Conservation (phyloP, 768 basidiomycete genomes). For the Suillus plorans region DNA sequence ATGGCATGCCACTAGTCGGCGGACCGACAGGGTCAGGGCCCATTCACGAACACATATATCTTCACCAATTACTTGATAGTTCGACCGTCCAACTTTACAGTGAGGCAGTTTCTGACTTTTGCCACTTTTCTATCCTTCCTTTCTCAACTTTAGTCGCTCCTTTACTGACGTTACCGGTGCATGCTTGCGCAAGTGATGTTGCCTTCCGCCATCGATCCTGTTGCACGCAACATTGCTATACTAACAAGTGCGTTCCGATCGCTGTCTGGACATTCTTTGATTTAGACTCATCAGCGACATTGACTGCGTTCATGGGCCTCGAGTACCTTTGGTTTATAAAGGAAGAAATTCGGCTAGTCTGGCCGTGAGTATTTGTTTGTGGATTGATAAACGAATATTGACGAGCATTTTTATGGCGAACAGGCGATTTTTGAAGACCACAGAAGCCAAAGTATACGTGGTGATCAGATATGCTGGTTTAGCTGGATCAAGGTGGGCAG, state of each 20-base stretch:
- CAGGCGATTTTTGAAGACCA: background rate
- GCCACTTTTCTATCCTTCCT: background rate
- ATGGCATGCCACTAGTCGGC: background rate
- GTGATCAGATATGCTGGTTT: constrained; percentile 17
- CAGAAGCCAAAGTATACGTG: constrained; percentile 11
- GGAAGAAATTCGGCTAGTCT: constrained; percentile 18
- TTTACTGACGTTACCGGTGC: background rate
- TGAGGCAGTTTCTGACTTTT: background rate
- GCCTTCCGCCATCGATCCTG: background rate
- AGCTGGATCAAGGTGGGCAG: constrained; percentile 19
- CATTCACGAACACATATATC: background rate
- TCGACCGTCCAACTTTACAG: background rate
- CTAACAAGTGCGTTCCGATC: background rate
- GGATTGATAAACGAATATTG: background rate
- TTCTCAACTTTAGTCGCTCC: constrained; percentile 1
- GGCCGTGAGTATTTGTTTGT: constrained; percentile 18
- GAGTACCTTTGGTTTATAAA: constrained; percentile 15
- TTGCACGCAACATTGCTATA: background rate
- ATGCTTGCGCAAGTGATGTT: background rate
- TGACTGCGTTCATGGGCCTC: constrained; percentile 16
- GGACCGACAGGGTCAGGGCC: background rate
- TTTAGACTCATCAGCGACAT: constrained; percentile 4
- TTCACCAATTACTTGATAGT: background rate
- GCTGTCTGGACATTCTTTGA: background rate
- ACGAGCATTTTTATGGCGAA: background rate